phyloP scores from a whole-genome alignment of 305 asterid genomes.

The Lippia alba region DNA sequence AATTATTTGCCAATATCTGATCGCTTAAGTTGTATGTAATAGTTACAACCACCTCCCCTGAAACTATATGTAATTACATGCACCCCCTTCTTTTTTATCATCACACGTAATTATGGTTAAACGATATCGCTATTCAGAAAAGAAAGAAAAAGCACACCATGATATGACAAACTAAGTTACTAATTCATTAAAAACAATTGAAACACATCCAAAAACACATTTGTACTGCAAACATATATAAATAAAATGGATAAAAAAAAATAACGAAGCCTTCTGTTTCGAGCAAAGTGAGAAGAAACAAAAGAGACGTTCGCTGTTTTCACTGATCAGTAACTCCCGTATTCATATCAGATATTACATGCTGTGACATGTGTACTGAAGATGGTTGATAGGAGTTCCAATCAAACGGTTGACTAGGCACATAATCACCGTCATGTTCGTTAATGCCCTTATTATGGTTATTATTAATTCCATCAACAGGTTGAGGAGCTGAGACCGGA shows the following conservation, averaged over 20 bases:
- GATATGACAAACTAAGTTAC: background rate
- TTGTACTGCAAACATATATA: background rate
- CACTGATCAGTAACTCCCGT: constrained; percentile 13
- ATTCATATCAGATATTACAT: constrained; percentile 23
- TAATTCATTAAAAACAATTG: background rate
- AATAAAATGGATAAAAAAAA: background rate
- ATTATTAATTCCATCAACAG: constrained; percentile 6
- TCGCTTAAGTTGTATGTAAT: background rate
- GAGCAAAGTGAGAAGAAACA: background rate
- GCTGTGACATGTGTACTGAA: constrained; percentile 16
- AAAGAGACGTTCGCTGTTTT: background rate
- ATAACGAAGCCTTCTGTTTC: background rate
- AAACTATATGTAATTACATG: no score
- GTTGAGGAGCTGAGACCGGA: constrained; percentile 1
- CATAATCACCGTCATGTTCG: constrained; percentile 19
- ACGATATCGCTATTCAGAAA: no score
- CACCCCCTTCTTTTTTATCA: background rate
- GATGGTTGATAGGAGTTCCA: constrained; percentile 32
- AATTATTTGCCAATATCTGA: constrained; percentile 80
- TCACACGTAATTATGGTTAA: no score
- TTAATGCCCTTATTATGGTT: background rate
- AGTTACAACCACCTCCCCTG: no score
- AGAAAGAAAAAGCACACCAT: no score
- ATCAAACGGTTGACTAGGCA: constrained; percentile 23
- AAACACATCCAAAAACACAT: background rate